Evolutionary conservation across 23 red algal species (phyloP).

Genomic region (Gracilaria vermiculophylla): DNA sequence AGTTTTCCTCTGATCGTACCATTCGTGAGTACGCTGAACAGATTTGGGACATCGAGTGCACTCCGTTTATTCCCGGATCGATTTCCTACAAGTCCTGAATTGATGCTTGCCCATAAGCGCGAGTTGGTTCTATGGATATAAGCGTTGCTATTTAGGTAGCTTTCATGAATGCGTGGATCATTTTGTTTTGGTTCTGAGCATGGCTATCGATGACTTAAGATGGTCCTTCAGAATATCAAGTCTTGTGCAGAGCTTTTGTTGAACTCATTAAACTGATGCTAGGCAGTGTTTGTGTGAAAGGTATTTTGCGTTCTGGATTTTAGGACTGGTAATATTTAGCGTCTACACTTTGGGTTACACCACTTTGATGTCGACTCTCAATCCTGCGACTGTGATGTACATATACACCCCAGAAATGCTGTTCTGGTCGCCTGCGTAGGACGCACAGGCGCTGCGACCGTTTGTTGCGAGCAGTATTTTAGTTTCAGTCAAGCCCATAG

Average conservation of each 20-base stretch:
- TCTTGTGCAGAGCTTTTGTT: background rate
- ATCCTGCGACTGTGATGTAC: no score
- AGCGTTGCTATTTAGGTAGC: background rate
- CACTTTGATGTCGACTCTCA: no score
- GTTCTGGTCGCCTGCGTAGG: no score
- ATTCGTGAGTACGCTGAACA: constrained; percentile 94
- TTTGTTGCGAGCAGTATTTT: no score
- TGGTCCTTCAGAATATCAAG: background rate
- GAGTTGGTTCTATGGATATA: background rate
- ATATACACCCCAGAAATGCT: no score
- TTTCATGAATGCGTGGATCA: background rate
- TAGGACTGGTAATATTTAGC: no score
- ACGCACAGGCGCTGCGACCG: no score
- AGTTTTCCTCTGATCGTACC: constrained; percentile 97
- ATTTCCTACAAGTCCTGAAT: constrained; percentile 85
- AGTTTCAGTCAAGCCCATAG: no score
- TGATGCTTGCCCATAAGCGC: background rate
- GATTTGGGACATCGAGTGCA: constrained; percentile 95
- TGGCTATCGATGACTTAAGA: constrained; percentile 9
- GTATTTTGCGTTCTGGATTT: no score
- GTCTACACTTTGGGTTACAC: no score
- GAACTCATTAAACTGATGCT: background rate
- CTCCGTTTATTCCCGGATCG: constrained; percentile 84
- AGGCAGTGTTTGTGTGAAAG: background rate
- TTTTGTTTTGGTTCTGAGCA: background rate